phyloP scores from a whole-genome alignment of 129 eudicot species.

The Lonicera japonica region DNA sequence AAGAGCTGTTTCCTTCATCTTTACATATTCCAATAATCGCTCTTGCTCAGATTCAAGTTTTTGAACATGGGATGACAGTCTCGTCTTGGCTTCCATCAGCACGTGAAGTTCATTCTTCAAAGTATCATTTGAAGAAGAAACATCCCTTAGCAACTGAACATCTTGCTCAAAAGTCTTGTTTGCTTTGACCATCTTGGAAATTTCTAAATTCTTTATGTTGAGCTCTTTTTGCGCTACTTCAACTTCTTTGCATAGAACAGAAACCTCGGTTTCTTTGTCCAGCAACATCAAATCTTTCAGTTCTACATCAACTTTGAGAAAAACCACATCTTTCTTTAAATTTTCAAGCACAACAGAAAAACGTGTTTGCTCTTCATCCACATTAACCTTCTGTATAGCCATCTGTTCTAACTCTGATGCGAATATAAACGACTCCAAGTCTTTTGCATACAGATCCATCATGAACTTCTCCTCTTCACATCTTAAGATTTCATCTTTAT shows the following conservation, averaged over 20 bases:
- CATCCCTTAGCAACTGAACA: conserved; percentile 13
- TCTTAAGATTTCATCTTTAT: conserved; percentile 35
- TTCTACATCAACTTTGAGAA: conserved; percentile 27
- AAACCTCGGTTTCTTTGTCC: conserved; percentile 35
- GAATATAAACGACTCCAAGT: conserved; percentile 46
- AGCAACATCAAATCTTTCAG: conserved; percentile 38
- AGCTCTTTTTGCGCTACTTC: conserved; percentile 22
- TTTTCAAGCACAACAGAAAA: conserved; percentile 29
- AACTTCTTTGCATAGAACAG: conserved; percentile 18
- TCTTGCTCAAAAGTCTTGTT: conserved; percentile 17
- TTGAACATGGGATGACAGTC: conserved; percentile 13
- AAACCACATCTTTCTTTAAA: conserved; percentile 32
- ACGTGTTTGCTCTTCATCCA: conserved; percentile 26
- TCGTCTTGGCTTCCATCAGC: conserved; percentile 15
- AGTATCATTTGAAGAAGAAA: conserved; percentile 12
- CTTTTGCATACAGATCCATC: conserved; percentile 45
- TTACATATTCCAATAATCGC: conserved; percentile 20
- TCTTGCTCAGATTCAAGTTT: conserved; percentile 15
- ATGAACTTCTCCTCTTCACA: conserved; percentile 49
- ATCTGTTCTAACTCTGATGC: conserved; percentile 44
- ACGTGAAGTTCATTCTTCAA: conserved; percentile 18
- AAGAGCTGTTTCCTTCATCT: conserved; percentile 38
- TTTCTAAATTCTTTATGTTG: conserved; percentile 2
- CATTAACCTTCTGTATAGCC: conserved; percentile 27
- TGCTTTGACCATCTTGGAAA: conserved; percentile 1